Base-by-base conservation (phyloP, 2,329 filamentous ascomycete genomes). In the Xylaria sp. region DNA sequence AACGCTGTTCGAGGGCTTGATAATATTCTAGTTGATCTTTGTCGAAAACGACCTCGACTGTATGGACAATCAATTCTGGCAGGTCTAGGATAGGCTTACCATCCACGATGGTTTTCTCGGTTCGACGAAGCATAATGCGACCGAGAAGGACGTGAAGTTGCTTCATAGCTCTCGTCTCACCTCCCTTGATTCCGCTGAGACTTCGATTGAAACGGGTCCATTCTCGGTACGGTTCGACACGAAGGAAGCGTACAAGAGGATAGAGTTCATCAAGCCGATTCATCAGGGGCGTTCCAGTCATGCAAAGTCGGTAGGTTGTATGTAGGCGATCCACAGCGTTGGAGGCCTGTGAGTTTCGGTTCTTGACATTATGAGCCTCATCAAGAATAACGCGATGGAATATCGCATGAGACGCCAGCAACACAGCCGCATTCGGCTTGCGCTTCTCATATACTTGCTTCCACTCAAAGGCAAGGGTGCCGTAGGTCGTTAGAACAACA, bases 241-340 rank as follows among this genome's bases (percentile, higher is more conserved):
- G 85, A 25, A 97, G 84, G 73, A 97, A 97, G 1, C 88, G 87
- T 55, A 97, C 84, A 15, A 97, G 82, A 1, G 93, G 92, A 75
- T 88, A 96, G 2, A 97, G 83, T 75, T 97, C 94, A 36, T 88
- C 84, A 2, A 95, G 88, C 15, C 86, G 89, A 74, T 97, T 97
- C 92, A 97, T 97, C 90, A 96, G 93, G 0, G 93, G 93, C 0
- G 93, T 96, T 23, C 93, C 93, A 6, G 91, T 94, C 80, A 96
- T 87, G 76, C 91, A 94, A 79, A 93, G 89, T 52, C 93, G 85
- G 76, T 91, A 88, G 32, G 81, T 84, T n/a, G 90, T 83, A 67
- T 85, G 81, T 15, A 96, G 80, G 20, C 80, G 78, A 73, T 83
- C 87, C 36, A 87, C 87, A 13, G 88, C 92, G 69, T 84, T 83